phyloP scores from a whole-genome alignment of 1,284 basidiomycete genomes.

The Tilletia caries region DNA sequence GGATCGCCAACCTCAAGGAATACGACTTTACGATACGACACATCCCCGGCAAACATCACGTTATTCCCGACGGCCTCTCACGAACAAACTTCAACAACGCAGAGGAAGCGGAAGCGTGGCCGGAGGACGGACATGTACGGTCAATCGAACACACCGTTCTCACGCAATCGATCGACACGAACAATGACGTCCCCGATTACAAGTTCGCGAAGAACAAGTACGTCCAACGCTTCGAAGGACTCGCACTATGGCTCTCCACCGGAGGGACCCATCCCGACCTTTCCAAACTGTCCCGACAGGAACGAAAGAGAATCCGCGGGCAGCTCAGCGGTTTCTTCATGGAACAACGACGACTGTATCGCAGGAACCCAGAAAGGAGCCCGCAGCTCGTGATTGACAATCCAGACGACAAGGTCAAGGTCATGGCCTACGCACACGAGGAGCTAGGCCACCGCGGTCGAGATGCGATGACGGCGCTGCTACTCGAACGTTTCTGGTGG shows the following conservation, averaged over 20 bases:
- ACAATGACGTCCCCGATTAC: too few relatives aligned
- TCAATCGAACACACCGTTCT: too few relatives aligned
- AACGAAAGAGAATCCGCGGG: background rate
- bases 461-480: background rate
- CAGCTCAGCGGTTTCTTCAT: background rate
- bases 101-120: background rate
- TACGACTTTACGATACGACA: slow-evolving; percentile 55
- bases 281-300: background rate
- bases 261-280: background rate
- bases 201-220: background rate
- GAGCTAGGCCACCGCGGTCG: background rate
- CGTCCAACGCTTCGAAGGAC: background rate
- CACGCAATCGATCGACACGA: too few relatives aligned
- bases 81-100: slow-evolving; percentile 18
- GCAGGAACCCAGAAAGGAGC: background rate
- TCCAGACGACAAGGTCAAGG: background rate
- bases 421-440: background rate
- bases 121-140: background rate
- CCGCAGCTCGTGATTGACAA: background rate
- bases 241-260: background rate
- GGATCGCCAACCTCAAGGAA: slow-evolving; percentile 51
- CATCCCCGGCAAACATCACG: slow-evolving; percentile 49
- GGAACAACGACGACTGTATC: background rate
- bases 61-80: slow-evolving; percentile 56
- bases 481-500: background rate